A percentile compares a stretch with the other conserved stretches of the same genome.
These are phyloP conservation scores for Euphorbia pulcherrima DNA, from an alignment of 345 rosid genomes.

Conservation along the genomic window DNA sequence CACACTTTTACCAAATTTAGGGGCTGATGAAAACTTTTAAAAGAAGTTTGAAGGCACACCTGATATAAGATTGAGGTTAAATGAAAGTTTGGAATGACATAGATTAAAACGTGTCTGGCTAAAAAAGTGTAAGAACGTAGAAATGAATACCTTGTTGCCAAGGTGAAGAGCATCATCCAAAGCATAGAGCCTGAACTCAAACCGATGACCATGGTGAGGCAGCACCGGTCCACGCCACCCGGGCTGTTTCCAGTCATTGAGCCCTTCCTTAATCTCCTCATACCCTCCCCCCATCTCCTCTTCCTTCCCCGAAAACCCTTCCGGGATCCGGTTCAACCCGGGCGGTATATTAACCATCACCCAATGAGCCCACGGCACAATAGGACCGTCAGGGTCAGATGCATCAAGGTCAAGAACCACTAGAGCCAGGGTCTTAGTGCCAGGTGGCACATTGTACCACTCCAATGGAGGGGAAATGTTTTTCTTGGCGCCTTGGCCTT, in stretches of 20 bases:
- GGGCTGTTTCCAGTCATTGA: conserved; percentile 62
- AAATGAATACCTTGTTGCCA: conserved; percentile 51
- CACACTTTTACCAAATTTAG: too few species aligned
- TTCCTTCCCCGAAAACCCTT: conserved; percentile 62
- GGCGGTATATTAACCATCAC: conserved; percentile 68
- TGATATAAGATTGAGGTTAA: too few species aligned
- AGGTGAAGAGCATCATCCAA: conserved; percentile 46
- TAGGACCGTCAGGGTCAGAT: conserved; percentile 54
- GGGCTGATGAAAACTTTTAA: too few species aligned
- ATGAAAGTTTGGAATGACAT: too few species aligned
- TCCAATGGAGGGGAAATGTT: conserved; percentile 56
- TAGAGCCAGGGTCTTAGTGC: conserved; percentile 56
- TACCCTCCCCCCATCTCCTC: conserved; percentile 39
- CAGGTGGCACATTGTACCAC: conserved; percentile 76
- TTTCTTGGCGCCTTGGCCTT: conserved; percentile 66
- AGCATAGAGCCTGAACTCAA: conserved; percentile 69
- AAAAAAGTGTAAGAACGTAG: not conserved
- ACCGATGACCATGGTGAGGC: conserved; percentile 57
- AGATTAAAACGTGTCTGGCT: too few species aligned
- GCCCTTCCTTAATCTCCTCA: conserved; percentile 55
- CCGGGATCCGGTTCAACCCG: conserved; percentile 56
- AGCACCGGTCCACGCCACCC: conserved; percentile 73
- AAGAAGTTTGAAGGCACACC: too few species aligned
- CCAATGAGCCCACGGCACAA: conserved; percentile 83
- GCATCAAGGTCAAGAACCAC: conserved; percentile 84